phyloP scores from a whole-genome alignment of 1,139 yeast genomes.

The Magnusiomyces suaveolens region DNA sequence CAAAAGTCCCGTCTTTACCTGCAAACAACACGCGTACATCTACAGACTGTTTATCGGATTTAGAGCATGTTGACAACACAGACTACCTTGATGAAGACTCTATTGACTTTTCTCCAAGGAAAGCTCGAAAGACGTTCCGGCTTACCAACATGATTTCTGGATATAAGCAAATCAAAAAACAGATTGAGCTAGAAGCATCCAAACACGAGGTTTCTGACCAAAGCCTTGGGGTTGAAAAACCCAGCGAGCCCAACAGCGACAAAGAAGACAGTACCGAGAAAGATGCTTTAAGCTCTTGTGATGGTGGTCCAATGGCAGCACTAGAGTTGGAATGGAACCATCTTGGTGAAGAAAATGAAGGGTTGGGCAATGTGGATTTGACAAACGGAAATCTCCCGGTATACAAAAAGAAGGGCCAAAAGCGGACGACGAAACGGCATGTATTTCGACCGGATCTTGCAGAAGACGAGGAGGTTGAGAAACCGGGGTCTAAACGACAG shows the following conservation, averaged over 20 bases:
- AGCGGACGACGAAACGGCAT: constrained; percentile 55
- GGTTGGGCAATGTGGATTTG: constrained; percentile 9
- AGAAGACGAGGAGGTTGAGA: constrained; percentile 8
- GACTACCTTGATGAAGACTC: not conserved
- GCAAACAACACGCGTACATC: too few relatives aligned
- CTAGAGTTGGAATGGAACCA: not conserved
- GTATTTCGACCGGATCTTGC: constrained; percentile 35
- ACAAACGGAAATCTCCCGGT: constrained; percentile 14
- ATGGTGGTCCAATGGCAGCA: not conserved
- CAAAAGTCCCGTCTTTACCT: too few relatives aligned
- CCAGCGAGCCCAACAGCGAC: not conserved
- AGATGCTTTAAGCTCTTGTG: too few relatives aligned
- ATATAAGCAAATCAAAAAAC: not conserved
- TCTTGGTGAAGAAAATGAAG: constrained; percentile 15
- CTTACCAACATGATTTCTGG: not conserved
- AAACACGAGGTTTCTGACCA: not conserved
- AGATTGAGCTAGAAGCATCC: not conserved
- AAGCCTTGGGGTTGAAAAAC: not conserved
- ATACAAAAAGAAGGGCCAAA: constrained; percentile 40
- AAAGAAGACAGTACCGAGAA: not conserved
- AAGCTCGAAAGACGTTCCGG: not conserved
- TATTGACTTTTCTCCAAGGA: not conserved
- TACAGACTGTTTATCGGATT: too few relatives aligned
- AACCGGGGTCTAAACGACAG: constrained; percentile 7
- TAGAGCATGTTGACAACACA: not conserved